Evolutionary conservation across 352 stramenopile genomes (phyloP).

Genomic region (Blastocystis sp.): DNA sequence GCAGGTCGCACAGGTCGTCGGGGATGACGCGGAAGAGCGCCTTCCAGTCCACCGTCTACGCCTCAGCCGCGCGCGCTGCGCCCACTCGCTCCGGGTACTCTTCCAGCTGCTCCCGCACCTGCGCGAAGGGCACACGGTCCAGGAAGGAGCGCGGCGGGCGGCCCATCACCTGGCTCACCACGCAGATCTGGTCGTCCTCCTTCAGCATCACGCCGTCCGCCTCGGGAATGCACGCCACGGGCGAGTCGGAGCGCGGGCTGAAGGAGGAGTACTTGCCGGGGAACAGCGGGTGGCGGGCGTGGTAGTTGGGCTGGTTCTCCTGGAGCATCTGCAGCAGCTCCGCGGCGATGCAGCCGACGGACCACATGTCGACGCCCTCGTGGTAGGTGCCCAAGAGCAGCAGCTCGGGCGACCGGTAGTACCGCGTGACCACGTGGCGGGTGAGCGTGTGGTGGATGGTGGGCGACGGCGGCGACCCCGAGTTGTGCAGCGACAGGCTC

Average conservation of each 20-base stretch:
- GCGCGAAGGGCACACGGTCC: slow-evolving; percentile 57
- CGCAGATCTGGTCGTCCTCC: slow-evolving; percentile 82
- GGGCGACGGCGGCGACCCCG: not conserved
- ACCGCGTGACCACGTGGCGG: slow-evolving; percentile 88
- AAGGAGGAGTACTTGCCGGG: slow-evolving; percentile 75
- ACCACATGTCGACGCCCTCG: slow-evolving; percentile 76
- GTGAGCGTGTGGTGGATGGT: slow-evolving; percentile 82
- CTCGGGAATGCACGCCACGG: slow-evolving; percentile 68
- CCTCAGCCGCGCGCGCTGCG: not conserved
- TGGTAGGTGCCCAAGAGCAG: slow-evolving; percentile 81
- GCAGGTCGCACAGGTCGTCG: slow-evolving; percentile 69
- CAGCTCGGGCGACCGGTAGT: slow-evolving; percentile 88
- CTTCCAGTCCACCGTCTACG: slow-evolving; percentile 51
- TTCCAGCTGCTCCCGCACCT: slow-evolving; percentile 46
- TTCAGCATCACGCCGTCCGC: slow-evolving; percentile 71
- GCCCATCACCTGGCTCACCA: slow-evolving; percentile 89
- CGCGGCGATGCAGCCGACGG: slow-evolving; percentile 75
- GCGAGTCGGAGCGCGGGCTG: not conserved
- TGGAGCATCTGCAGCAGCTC: slow-evolving; percentile 72
- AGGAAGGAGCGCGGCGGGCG: slow-evolving; percentile 84
- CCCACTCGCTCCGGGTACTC: slow-evolving; percentile 12
- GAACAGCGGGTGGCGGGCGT: slow-evolving; percentile 72
- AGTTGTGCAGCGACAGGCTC: not conserved
- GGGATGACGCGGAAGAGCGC: slow-evolving; percentile 30
- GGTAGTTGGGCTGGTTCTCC: slow-evolving; percentile 69